A percentile compares a stretch with the other conserved stretches of the same genome.
Conservation (phyloP, 148 eudicot genomes). For the Silene uniflora region DNA sequence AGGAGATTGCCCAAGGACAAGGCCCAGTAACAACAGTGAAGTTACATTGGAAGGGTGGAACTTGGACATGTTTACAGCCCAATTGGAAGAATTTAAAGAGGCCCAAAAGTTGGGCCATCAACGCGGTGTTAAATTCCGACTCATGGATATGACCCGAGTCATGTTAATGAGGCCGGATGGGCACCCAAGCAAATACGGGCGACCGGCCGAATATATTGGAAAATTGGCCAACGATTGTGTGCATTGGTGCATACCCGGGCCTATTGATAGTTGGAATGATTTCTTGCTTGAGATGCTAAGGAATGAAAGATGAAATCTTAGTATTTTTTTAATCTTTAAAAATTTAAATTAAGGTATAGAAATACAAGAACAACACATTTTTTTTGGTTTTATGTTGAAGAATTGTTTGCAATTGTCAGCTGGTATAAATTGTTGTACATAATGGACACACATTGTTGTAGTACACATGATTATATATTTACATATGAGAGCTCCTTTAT, state of each 20-base stretch:
- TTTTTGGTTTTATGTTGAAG: no score
- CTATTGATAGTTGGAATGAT: conserved; percentile 64
- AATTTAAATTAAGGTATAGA: no score
- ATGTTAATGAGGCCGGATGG: conserved; percentile 68
- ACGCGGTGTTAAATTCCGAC: conserved; percentile 37
- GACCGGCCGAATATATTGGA: conserved; percentile 42
- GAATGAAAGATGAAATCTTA: conserved; percentile 25
- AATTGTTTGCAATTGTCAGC: no score
- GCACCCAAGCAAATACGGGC: conserved; percentile 59
- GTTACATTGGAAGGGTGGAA: conserved; percentile 33
- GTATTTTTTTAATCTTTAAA: no score
- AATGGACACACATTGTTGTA: no score
- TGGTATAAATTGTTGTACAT: no score
- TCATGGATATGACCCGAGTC: conserved; percentile 46
- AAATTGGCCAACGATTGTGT: conserved; percentile 54
- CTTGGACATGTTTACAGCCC: conserved; percentile 42
- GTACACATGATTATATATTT: no score
- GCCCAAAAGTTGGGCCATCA: conserved; percentile 37
- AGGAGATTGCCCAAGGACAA: conserved; percentile 48
- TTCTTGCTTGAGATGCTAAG: conserved; percentile 53
- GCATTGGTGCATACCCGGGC: conserved; percentile 83
- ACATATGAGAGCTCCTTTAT: no score
- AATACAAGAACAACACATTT: no score
- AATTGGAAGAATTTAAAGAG: conserved; percentile 45
- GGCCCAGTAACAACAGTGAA: conserved; percentile 46